Evolutionary conservation across 805 yeast species (phyloP), one percentile per base, ranked within the genome.

Genomic region (Millerozyma miso): DNA sequence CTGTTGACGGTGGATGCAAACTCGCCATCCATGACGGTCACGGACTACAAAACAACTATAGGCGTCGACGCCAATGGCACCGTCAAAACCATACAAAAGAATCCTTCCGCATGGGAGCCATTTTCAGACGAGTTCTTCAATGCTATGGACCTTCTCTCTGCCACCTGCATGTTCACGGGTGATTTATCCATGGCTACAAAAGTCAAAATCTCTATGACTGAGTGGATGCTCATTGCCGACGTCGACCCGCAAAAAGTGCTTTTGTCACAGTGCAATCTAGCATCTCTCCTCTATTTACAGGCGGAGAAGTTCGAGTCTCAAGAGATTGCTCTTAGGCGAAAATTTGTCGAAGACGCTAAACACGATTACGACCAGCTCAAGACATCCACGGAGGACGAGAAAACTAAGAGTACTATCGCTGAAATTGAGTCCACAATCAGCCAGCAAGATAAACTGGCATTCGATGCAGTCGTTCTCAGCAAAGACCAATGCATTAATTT

Each of bases 111-210:
- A 1, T 84, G 87, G 86, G 81, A 77, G 42, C 85, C 83, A 3
- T 89, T 86, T 58, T 69, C 81, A 31, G 87, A 84, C 44, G 96
- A 88, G 53, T 76, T 85, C 48, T 82, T 89, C 59, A 79, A 81
- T 42, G 83, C 88, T 1, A 73, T 91, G 61, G 96, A 89, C 52
- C 55, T 87, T 43, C 77, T 82, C 50, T 80, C 86, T 3, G 88
- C 93, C 2, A 67, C 81, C 33, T 83, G 85, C 47, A 62, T 88
- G 42, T 74, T 84, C 1, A 70, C 80, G 13, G 88, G 88, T n/a
- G 88, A 85, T 56, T 65, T 80, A 39, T 65, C 76, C 15, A 64
- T 76, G 37, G 88, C 90, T 1, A 64, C 81, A 15, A 67, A 77
- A 39, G 72, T 84, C 37, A 83, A 82, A 51, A 67, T 79, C 48